phyloP scores from a whole-genome alignment of 1,284 basidiomycete species.

The Cutaneotrichosporon sp. region DNA sequence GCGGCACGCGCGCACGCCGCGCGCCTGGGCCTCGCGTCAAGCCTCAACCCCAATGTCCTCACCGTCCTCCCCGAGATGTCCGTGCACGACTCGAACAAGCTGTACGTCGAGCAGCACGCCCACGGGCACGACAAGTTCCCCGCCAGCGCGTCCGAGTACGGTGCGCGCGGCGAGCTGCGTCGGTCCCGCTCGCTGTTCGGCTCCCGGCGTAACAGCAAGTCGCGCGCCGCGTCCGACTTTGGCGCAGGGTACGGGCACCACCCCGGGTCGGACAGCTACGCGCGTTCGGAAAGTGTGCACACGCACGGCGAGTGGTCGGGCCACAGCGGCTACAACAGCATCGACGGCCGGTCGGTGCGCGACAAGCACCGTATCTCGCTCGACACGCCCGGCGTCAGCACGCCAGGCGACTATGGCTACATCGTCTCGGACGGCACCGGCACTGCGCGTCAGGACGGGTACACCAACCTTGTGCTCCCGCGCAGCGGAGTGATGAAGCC shows the following conservation, averaged over 20 bases:
- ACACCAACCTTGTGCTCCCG: conserved; percentile 60
- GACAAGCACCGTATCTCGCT: conserved; percentile 1
- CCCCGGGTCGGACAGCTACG: background rate
- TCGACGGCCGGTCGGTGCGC: background rate
- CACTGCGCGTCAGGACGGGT: conserved; percentile 9
- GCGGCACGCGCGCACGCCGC: conserved; percentile 3
- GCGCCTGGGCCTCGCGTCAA: conserved; percentile 30
- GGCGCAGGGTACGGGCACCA: background rate
- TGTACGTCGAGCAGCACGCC: conserved; percentile 10
- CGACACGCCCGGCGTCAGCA: background rate
- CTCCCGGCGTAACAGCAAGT: background rate
- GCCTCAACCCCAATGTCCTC: conserved; percentile 40
- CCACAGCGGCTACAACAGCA: background rate
- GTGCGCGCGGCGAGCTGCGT: background rate
- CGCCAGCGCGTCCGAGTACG: background rate
- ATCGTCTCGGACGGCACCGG: conserved; percentile 37
- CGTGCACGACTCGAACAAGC: conserved; percentile 25
- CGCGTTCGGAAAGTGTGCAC: too few species aligned
- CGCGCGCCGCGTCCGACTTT: background rate
- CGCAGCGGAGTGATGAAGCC: conserved; percentile 52
- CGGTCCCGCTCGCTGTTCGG: background rate
- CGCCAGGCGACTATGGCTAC: conserved; percentile 8
- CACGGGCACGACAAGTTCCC: background rate
- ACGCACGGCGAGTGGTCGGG: too few species aligned
- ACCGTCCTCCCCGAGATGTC: conserved; percentile 46